Conservation (phyloP, 257 asterid species). For the Rhazya stricta region DNA sequence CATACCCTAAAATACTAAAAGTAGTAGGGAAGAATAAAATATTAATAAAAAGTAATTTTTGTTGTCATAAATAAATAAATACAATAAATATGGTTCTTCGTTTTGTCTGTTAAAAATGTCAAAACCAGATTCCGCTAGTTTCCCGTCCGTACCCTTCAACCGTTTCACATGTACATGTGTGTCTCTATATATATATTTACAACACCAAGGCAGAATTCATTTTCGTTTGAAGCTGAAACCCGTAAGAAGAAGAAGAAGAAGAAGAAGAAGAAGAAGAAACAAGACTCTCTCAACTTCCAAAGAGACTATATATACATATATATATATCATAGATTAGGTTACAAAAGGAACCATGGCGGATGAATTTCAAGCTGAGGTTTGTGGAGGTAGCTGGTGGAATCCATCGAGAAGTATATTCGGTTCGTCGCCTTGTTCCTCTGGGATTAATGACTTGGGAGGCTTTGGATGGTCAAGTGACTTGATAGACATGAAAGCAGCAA, state of each 20-base stretch:
- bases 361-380: slow-evolving; percentile 51
- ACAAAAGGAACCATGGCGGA: slow-evolving; percentile 39
- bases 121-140: slow-evolving; percentile 45
- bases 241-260: neutral
- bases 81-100: slow-evolving; percentile 23
- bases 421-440: slow-evolving; percentile 44
- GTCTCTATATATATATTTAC: slow-evolving; percentile 16
- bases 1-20: neutral
- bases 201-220: slow-evolving; percentile 19
- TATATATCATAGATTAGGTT: neutral
- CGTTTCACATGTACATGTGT: slow-evolving; percentile 14
- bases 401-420: slow-evolving; percentile 45
- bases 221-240: slow-evolving; percentile 30
- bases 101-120: slow-evolving; percentile 37
- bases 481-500: slow-evolving; percentile 27
- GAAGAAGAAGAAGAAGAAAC: slow-evolving; percentile 2
- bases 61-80: slow-evolving; percentile 16
- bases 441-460: slow-evolving; percentile 32
- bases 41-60: neutral
- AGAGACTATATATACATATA: neutral
- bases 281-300: neutral
- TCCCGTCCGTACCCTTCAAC: slow-evolving; percentile 28
- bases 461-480: slow-evolving; percentile 39
- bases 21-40: slow-evolving; percentile 15
- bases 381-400: slow-evolving; percentile 68